Conservation (phyloP, 352 stramenopile species). For the Phytopythium ostracodes region DNA sequence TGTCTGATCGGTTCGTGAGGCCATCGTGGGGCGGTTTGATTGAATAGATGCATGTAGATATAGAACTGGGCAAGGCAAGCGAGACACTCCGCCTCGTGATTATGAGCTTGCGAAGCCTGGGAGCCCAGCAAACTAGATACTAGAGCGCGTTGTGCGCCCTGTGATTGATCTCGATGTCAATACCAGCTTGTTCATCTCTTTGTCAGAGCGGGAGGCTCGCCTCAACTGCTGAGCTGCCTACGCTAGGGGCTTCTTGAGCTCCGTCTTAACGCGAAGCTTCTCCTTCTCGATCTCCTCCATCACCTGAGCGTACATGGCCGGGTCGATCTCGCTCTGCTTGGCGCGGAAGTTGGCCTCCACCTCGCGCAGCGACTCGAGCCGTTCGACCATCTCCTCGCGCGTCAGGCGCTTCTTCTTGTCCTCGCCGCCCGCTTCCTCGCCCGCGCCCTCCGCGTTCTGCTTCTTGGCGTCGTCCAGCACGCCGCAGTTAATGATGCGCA, state of each 20-base stretch:
- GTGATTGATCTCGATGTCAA: not conserved
- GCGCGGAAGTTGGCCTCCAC: conserved; percentile 52
- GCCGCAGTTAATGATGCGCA: conserved; percentile 92
- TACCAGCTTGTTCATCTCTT: not conserved
- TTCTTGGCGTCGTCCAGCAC: conserved; percentile 25
- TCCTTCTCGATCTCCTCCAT: conserved; percentile 68
- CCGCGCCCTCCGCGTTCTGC: conserved; percentile 5
- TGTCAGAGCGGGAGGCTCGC: not conserved
- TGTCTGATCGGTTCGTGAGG: not conserved
- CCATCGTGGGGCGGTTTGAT: not conserved
- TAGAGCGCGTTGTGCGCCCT: not conserved
- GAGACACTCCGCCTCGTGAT: not conserved
- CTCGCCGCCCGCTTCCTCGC: conserved; percentile 4
- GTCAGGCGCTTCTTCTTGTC: conserved; percentile 33
- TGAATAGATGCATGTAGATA: conserved; percentile 3
- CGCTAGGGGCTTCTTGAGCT: conserved; percentile 34
- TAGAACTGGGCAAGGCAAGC: not conserved
- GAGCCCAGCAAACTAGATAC: not conserved
- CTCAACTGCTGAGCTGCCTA: not conserved
- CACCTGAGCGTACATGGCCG: conserved; percentile 53
- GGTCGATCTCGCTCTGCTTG: conserved; percentile 58
- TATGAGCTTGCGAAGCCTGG: not conserved
- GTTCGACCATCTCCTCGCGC: conserved; percentile 55
- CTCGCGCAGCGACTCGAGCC: conserved; percentile 56
- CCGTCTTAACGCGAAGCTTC: conserved; percentile 57